Evolutionary conservation across 1,139 yeast species (phyloP), one percentile per base, ranked within the genome.

Genomic region (Saccharomyces hybrid): DNA sequence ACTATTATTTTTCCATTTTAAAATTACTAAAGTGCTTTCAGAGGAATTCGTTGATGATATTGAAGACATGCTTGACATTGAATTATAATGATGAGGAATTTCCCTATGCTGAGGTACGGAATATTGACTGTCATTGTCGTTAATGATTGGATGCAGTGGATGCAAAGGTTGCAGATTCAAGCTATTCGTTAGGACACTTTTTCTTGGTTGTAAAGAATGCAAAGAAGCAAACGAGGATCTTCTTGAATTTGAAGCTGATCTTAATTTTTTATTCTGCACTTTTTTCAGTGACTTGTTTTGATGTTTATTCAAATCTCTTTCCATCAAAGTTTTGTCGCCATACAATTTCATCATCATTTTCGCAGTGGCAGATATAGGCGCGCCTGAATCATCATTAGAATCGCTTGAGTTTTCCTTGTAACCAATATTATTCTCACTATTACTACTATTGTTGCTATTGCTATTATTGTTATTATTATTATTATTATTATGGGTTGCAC

Each of bases 261-360:
- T 25, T 14, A 47, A 16, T 16, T 29, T 26, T 25, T 48, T 53
- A 31, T 48, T 51, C 28, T 51, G 26, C n/a, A 16, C 41, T 47
- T 48, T 49, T 42, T 48, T 42, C 23, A 19, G 4, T 19, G 52
- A 53, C 34, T 47, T 38, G 19, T 46, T 51, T 34, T 58, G 59
- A 23, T 51, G 54, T 31, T 38, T 38, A 19, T 38, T 38, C 13
- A 38, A 38, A 38, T 38, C 44, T 38, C 44, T 38, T 38, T 52
- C 53, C 48, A 49, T 47, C 47, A 56, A 54, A 1, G 51, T 46
- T 14, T 51, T 54, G 38, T 60, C 58, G 14, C 59, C 58, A 52
- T 60, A 58, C 16, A 58, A 42, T 26, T 50, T 54, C 54, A 58
- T 52, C 60, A 58, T 49, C 55, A 60, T 57, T 47, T 57, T 56